Evolutionary conservation across 768 basidiomycete genomes (phyloP), one percentile per base, ranked within the genome.

Genomic region (Dendrothele bispora): DNA sequence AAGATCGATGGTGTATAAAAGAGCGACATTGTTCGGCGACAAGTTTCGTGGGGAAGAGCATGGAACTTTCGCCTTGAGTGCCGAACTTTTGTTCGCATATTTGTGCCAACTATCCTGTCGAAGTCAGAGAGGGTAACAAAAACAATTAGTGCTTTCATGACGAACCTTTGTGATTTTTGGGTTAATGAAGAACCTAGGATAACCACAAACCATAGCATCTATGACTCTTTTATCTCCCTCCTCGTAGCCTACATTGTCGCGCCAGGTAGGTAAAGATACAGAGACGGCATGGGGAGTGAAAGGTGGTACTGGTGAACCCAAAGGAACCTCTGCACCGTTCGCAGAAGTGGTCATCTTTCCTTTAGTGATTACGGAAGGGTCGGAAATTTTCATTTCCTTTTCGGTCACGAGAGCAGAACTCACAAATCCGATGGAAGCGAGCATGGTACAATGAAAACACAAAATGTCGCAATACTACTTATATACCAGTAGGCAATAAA

Each of bases 141-240:
- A 42, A 7, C 28, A 37, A 26, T 21, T 29, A 29, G 12, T 39
- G 46, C 7, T 46, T 36, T 7, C 30, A 14, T 20, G n/a, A 67
- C 79, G 54, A 58, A 93, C 95, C 75, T 90, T 89, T 59, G 80
- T 78, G 35, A 97, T 91, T 54, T 77, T 86, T 24, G 82, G 68
- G 64, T 98, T 91, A 43, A 98, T 87, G 66, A 95, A 95, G 68
- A 98, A 98, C 42, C 95, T 73, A 0, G 95, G 95, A 61, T 98
- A 99, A 5, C 94, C 95, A 2, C 84, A 79, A 34, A 88, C 80
- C 94, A 95, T 91, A 5, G 68, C 71, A 45, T 88, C 78, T 1
- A 88, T 61, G 5, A 95, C 83, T 29, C 91, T 74, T 56, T 85
- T 80, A 12, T 88, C 84, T 15, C 91, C 91, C 57, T 92, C 86